phyloP scores from a whole-genome alignment of 176 grass and related monocot genomes.

The Aegilops umbellulata region DNA sequence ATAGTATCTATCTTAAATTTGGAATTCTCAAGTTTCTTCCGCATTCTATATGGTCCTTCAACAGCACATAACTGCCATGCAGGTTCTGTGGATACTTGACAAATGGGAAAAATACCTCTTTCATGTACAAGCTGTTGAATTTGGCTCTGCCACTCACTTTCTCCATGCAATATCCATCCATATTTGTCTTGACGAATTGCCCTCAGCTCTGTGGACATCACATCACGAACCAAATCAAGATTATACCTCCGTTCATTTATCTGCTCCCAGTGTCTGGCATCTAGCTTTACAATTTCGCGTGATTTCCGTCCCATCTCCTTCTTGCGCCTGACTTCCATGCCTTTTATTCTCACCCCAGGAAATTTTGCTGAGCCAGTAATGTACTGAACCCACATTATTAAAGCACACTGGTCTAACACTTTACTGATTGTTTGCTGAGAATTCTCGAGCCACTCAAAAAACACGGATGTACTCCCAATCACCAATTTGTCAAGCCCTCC shows the following conservation, averaged over 20 bases:
- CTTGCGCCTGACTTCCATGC: conserved; percentile 87
- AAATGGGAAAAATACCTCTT: conserved; percentile 92
- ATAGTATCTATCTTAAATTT: conserved; percentile 95
- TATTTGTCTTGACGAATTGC: conserved; percentile 98
- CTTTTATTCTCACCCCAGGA: conserved; percentile 99
- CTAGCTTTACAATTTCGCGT: conserved; percentile 69
- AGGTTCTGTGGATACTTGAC: conserved; percentile 57
- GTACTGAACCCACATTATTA: conserved; percentile 96
- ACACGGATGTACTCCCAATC: conserved; percentile 63
- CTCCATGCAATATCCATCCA: conserved; percentile 97
- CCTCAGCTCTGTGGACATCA: conserved; percentile 92
- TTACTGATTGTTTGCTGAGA: conserved; percentile 79
- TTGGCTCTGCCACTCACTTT: conserved; percentile 97
- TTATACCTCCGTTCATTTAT: conserved; percentile 79
- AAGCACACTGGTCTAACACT: conserved; percentile 83
- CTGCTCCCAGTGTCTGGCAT: conserved; percentile 78
- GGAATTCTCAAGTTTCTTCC: conserved; percentile 91
- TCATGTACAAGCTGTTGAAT: conserved; percentile 92
- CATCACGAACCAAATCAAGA: conserved; percentile 86
- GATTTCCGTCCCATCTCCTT: conserved; percentile 93
- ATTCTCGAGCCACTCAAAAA: conserved; percentile 88
- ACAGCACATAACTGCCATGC: conserved; percentile 85
- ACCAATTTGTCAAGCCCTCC: conserved; percentile 89
- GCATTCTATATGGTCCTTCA: conserved; percentile 98
- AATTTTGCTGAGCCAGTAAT: conserved; percentile 88